Conservation (phyloP, 495 filamentous ascomycete genomes). For the Hyaloscypha bicolor region DNA sequence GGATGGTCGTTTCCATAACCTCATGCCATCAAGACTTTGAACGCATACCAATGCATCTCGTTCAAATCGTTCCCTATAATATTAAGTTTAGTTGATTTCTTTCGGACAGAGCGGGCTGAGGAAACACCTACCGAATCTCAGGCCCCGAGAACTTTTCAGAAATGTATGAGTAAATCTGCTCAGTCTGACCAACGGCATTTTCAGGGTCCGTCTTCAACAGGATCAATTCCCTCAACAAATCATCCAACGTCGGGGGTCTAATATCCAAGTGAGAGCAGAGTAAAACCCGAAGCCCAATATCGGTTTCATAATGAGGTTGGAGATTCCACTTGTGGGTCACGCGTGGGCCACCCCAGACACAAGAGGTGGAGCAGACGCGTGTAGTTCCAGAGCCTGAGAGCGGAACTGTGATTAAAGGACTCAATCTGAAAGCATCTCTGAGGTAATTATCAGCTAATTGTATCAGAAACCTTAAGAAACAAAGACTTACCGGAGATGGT, state of each 20-base stretch:
- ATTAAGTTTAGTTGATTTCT: conserved; percentile 5
- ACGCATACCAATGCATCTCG: conserved; percentile 3
- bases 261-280: conserved; percentile 7
- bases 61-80: conserved; percentile 5
- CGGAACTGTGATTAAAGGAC: conserved; percentile 9
- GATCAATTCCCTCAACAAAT: conserved; percentile 4
- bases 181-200: conserved; percentile 5
- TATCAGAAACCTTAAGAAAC: conserved; percentile 3
- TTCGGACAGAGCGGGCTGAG: background rate
- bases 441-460: conserved; percentile 5
- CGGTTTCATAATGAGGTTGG: conserved; percentile 6
- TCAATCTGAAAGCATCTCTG: conserved; percentile 4
- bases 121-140: conserved; percentile 6
- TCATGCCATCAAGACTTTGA: conserved; percentile 1
- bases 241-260: background rate
- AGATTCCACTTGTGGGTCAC: conserved; percentile 2
- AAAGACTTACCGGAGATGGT: background rate
- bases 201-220: conserved; percentile 2
- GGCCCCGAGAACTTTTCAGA: conserved; percentile 4
- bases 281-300: conserved; percentile 5
- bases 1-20: conserved; percentile 3
- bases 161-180: conserved; percentile 8
- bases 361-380: conserved; percentile 5
- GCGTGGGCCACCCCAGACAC: conserved; percentile 5
- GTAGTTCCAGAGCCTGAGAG: conserved; percentile 3